These are phyloP conservation scores for Eucommia ulmoides DNA, from an alignment of 257 asterid species.

Conservation along the genomic window DNA sequence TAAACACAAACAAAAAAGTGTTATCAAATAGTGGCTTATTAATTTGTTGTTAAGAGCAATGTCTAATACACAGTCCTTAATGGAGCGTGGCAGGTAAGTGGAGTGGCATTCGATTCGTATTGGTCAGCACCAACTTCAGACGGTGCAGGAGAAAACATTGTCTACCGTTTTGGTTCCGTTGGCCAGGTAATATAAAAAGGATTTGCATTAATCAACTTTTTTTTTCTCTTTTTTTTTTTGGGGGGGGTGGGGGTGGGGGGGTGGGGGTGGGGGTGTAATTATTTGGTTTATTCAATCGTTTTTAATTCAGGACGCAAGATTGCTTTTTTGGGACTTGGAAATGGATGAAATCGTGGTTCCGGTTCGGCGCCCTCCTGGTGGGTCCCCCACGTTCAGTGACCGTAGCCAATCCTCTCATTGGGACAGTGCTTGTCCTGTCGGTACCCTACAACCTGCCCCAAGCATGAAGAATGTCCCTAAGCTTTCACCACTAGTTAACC, in stretches of 20 bases:
- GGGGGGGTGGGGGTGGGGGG: too few species aligned
- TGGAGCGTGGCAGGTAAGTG: conserved; percentile 72
- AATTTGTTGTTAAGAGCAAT: too few species aligned
- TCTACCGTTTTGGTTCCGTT: conserved; percentile 96
- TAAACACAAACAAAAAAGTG: too few species aligned
- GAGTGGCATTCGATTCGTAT: conserved; percentile 93
- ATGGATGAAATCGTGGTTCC: conserved; percentile 97
- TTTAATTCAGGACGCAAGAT: conserved; percentile 77
- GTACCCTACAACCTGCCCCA: conserved; percentile 81
- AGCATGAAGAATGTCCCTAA: conserved; percentile 85
- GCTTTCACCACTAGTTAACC: conserved; percentile 73
- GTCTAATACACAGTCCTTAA: too few species aligned
- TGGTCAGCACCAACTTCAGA: conserved; percentile 90
- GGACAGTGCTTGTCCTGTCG: conserved; percentile 72
- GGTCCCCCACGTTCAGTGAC: conserved; percentile 81
- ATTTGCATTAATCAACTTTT: too few species aligned
- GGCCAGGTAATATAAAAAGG: too few species aligned
- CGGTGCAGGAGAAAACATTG: conserved; percentile 66
- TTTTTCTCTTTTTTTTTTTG: too few species aligned
- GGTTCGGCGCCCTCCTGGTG: conserved; percentile 86
- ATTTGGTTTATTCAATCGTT: too few species aligned
- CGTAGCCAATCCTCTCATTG: conserved; percentile 96
- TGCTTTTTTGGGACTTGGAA: conserved; percentile 96
- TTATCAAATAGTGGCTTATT: too few species aligned
- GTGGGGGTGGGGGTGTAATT: too few species aligned